Conservation (phyloP, 2,329 filamentous ascomycete species). For the Clarireedia monteithiana region DNA sequence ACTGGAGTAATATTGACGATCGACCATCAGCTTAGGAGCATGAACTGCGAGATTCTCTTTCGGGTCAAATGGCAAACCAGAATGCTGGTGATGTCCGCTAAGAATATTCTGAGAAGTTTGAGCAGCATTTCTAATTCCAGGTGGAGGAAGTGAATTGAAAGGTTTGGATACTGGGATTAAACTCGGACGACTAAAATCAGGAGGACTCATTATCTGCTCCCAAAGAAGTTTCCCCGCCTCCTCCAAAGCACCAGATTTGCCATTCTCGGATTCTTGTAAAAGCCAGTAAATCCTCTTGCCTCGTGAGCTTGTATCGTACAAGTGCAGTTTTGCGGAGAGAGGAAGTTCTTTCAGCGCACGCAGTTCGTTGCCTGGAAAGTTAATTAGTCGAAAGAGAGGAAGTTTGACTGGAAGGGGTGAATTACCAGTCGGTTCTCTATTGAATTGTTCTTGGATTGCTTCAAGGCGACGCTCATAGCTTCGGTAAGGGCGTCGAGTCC, state of each 20-base stretch:
- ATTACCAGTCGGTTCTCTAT: background rate
- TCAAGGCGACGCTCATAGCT: background rate
- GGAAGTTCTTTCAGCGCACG: conserved; percentile 1
- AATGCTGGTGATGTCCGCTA: no score
- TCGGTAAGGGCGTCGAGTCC: background rate
- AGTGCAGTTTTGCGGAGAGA: background rate
- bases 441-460: background rate
- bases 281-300: conserved; percentile 4
- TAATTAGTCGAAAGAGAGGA: background rate
- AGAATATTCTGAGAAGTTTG: no score
- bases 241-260: conserved; percentile 5
- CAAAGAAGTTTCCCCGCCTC: conserved; percentile 12
- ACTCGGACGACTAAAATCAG: background rate
- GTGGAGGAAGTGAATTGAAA: background rate
- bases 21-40: no score
- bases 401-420: background rate
- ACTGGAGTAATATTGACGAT: no score
- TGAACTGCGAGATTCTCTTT: no score
- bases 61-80: no score
- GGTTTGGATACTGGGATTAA: no score
- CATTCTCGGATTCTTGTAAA: conserved; percentile 4
- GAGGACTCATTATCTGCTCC: background rate
- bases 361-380: background rate
- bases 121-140: background rate
- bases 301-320: background rate